Percentiles rank a stretch among this genome's conserved stretches.
phyloP scores from a whole-genome alignment of 306 rosid genomes.

The Vigna mungo region DNA sequence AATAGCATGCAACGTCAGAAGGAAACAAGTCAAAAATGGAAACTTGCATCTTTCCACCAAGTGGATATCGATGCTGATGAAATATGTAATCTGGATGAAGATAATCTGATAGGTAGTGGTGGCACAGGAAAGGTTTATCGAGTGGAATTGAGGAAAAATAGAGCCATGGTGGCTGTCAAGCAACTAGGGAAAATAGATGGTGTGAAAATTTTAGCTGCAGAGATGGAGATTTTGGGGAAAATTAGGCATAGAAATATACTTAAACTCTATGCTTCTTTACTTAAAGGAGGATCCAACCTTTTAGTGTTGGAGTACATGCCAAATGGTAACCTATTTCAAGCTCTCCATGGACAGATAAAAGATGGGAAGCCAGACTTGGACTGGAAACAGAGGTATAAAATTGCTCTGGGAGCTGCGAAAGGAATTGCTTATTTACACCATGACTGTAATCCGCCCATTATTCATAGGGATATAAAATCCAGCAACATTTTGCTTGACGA shows the following conservation, averaged over 20 bases:
- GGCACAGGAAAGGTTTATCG: conserved; percentile 93
- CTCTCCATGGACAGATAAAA: conserved; percentile 69
- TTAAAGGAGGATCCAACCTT: conserved; percentile 70
- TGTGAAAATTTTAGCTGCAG: conserved; percentile 77
- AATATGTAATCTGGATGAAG: conserved; percentile 73
- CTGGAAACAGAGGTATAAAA: conserved; percentile 83
- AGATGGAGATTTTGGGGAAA: conserved; percentile 88
- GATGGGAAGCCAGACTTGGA: conserved; percentile 62
- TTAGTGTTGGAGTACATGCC: conserved; percentile 91
- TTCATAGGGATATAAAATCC: conserved; percentile 93
- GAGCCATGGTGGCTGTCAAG: conserved; percentile 80
- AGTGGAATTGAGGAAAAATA: conserved; percentile 62
- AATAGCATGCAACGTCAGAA: conserved; percentile 47
- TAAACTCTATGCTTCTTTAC: conserved; percentile 90
- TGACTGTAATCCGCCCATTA: conserved; percentile 82
- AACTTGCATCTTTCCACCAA: conserved; percentile 77
- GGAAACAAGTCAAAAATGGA: conserved; percentile 68
- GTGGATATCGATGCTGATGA: conserved; percentile 78
- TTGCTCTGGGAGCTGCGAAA: conserved; percentile 88
- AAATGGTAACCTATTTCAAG: conserved; percentile 84
- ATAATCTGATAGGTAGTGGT: conserved; percentile 84
- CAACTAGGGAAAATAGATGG: conserved; percentile 71
- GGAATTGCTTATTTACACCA: conserved; percentile 95
- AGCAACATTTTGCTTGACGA: conserved; percentile 87
- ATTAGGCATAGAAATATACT: conserved; percentile 85